phyloP scores from a whole-genome alignment of 2,329 filamentous ascomycete genomes.

The Colletotrichum sp. region DNA sequence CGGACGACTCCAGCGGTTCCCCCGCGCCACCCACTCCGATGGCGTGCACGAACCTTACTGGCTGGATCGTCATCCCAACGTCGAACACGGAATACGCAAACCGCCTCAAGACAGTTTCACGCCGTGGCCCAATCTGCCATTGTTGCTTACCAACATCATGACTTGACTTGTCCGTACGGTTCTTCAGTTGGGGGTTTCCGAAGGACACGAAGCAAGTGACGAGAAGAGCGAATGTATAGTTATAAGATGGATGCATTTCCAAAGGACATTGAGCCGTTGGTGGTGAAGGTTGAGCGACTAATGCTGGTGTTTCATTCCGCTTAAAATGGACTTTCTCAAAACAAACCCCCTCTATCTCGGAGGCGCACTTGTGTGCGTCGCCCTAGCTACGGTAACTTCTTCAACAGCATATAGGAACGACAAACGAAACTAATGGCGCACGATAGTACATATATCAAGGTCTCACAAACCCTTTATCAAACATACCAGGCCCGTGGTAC shows the following conservation, averaged over 20 bases:
- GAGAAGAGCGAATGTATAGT: not conserved
- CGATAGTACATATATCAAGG: not conserved
- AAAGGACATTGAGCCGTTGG: not conserved
- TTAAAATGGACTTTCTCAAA: not conserved
- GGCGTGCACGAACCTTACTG: not conserved
- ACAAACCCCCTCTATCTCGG: not conserved
- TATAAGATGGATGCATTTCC: not conserved
- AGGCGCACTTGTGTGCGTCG: not conserved
- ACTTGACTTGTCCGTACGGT: not conserved
- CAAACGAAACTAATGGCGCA: not conserved
- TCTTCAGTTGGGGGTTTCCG: not conserved
- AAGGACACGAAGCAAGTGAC: not conserved
- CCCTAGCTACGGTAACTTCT: not conserved
- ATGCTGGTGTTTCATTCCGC: not conserved
- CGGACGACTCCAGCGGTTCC: slow-evolving; percentile 7
- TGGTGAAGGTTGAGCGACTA: not conserved
- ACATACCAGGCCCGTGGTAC: slow-evolving; percentile 11
- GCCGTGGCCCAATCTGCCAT: not conserved
- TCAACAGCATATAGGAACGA: rapidly evolving
- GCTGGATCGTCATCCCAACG: not conserved
- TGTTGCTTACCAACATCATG: not conserved
- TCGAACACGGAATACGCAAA: not conserved
- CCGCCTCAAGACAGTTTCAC: not conserved
- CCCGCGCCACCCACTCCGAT: not conserved
- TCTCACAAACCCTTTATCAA: not conserved